These are phyloP conservation scores for Macrophomina tecta DNA, from an alignment of 2,329 filamentous ascomycete genomes.

Conservation along the genomic window DNA sequence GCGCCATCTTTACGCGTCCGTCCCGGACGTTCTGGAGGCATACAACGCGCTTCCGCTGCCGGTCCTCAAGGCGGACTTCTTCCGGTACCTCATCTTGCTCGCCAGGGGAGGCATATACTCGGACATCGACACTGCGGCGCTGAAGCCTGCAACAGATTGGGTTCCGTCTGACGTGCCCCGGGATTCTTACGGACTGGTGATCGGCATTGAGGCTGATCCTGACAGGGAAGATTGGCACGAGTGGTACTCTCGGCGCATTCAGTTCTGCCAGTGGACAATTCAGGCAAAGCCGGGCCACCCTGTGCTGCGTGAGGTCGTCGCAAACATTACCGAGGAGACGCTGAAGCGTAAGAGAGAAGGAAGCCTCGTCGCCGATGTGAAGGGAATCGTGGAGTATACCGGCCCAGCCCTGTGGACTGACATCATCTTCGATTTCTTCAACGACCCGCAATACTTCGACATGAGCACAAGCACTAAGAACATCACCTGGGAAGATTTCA, in stretches of 20 bases:
- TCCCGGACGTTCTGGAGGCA: conserved; percentile 57
- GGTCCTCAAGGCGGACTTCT: conserved; percentile 68
- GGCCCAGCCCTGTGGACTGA: conserved; percentile 97
- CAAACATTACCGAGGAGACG: conserved; percentile 83
- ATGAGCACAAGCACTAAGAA: conserved; percentile 72
- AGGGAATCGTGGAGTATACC: conserved; percentile 89
- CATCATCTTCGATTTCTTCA: conserved; percentile 89
- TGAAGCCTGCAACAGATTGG: conserved; percentile 87
- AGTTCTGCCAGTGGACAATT: conserved; percentile 99
- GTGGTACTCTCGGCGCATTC: conserved; percentile 95
- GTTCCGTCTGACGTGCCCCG: conserved; percentile 78
- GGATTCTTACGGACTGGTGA: conserved; percentile 79
- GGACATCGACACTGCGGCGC: conserved; percentile 83
- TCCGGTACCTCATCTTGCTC: conserved; percentile 73
- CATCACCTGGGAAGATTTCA: conserved; percentile 88
- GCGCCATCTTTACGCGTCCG: conserved; percentile 81
- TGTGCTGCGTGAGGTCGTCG: conserved; percentile 83
- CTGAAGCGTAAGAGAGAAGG: conserved; percentile 74
- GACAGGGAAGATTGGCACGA: conserved; percentile 90
- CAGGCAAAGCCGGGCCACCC: conserved; percentile 95
- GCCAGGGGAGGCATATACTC: conserved; percentile 81
- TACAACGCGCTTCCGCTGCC: conserved; percentile 56
- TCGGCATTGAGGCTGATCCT: conserved; percentile 96
- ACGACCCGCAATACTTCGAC: conserved; percentile 87
- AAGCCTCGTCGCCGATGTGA: conserved; percentile 68